Evolutionary conservation across 257 asterid species (phyloP).

Genomic region (Linderniella brevidens): DNA sequence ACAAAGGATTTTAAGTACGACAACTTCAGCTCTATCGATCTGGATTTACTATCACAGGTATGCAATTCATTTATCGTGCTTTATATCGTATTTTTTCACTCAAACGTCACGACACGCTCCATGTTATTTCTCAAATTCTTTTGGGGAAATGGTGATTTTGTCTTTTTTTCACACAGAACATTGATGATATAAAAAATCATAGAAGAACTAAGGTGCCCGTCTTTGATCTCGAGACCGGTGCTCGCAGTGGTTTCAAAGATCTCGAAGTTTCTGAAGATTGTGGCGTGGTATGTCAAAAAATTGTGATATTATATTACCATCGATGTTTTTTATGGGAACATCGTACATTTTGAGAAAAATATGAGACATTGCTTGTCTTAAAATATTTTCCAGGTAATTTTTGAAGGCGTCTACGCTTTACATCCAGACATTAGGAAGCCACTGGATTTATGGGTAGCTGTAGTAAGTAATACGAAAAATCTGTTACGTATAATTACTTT

Average conservation of each 20-base stretch:
- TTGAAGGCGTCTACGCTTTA: constrained; percentile 97
- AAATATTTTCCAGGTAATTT: constrained; percentile 52
- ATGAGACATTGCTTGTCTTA: not conserved
- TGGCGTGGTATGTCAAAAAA: constrained; percentile 59
- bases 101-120: not conserved
- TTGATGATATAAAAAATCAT: constrained; percentile 59
- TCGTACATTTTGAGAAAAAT: not conserved
- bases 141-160: constrained; percentile 9
- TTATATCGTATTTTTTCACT: constrained; percentile 5
- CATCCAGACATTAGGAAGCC: constrained; percentile 85
- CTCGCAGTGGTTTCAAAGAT: constrained; percentile 85
- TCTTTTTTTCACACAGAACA: constrained; percentile 41
- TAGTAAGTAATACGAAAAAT: constrained; percentile 40
- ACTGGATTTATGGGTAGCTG: constrained; percentile 97
- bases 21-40: constrained; percentile 91
- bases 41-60: constrained; percentile 83
- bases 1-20: constrained; percentile 83
- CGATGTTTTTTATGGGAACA: not conserved
- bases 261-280: constrained; percentile 96
- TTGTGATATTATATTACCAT: not conserved
- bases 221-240: constrained; percentile 79
- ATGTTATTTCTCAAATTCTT: constrained; percentile 2
- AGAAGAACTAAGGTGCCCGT: constrained; percentile 76
- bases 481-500: not conserved
- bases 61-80: constrained; percentile 13